phyloP scores from a whole-genome alignment of 148 eudicot genomes.

The Rhododendron molle region DNA sequence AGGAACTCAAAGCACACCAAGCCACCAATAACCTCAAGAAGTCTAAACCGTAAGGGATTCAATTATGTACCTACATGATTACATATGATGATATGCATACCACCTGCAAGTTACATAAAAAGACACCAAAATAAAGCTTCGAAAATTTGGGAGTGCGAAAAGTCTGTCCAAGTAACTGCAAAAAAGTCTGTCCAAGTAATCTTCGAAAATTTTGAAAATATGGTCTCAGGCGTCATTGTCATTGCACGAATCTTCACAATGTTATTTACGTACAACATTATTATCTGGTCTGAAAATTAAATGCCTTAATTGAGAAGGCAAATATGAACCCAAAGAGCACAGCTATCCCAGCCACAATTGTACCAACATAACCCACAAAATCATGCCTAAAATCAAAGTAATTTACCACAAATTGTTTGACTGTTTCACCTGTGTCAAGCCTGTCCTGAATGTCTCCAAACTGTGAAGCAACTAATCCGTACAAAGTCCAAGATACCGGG shows the following conservation, averaged over 20 bases:
- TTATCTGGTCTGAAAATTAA: slow-evolving; percentile 57
- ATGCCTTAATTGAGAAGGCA: slow-evolving; percentile 16
- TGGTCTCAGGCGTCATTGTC: not conserved
- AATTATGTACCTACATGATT: not conserved
- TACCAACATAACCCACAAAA: slow-evolving; percentile 43
- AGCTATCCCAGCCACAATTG: slow-evolving; percentile 33
- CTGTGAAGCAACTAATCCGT: slow-evolving; percentile 63
- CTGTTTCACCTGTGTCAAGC: slow-evolving; percentile 30
- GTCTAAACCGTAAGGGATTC: not conserved
- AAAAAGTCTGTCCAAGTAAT: not conserved
- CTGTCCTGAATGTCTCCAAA: slow-evolving; percentile 33
- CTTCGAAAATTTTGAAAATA: too few relatives aligned
- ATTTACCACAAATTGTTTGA: slow-evolving; percentile 29
- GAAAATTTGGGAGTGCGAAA: not conserved
- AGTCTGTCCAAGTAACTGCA: not conserved
- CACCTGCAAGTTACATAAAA: not conserved
- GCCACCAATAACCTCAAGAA: not conserved
- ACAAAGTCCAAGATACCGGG: slow-evolving; percentile 62
- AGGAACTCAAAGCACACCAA: not conserved
- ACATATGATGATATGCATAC: not conserved
- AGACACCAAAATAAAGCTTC: not conserved
- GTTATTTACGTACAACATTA: not conserved
- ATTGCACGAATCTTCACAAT: not conserved
- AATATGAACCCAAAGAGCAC: slow-evolving; percentile 35
- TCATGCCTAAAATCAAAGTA: slow-evolving; percentile 45